Evolutionary conservation across 148 eudicot genomes (phyloP).

Genomic region (Rhododendron ovatum): DNA sequence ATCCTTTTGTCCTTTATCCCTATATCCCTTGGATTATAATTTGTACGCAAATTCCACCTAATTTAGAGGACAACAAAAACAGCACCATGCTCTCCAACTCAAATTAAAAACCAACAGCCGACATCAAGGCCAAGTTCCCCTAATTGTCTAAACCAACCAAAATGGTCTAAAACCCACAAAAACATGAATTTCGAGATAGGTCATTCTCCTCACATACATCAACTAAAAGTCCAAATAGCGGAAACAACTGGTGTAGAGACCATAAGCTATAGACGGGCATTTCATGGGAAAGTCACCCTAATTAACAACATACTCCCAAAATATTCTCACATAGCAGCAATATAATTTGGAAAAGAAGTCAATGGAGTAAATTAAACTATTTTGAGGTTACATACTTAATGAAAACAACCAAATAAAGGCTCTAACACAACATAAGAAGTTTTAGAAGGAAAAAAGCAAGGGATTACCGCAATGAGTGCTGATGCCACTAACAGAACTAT

Average conservation of each 20-base stretch:
- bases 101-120: background rate
- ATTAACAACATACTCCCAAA: background rate
- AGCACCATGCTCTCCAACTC: background rate
- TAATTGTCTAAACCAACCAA: background rate
- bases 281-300: no score
- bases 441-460: constrained; percentile 6
- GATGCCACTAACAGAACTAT: constrained; percentile 72
- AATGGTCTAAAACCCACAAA: background rate
- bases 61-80: background rate
- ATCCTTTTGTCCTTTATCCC: background rate
- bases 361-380: background rate
- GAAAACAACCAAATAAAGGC: background rate
- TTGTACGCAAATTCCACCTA: constrained; percentile 1
- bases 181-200: background rate
- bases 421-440: background rate
- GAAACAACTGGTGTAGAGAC: background rate
- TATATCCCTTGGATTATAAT: background rate
- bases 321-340: background rate
- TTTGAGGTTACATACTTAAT: background rate
- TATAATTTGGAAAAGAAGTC: constrained; percentile 18
- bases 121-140: background rate
- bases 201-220: no score
- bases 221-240: background rate
- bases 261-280: background rate
- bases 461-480: constrained; percentile 54